Base-by-base conservation (phyloP, 352 stramenopile genomes). In the Phytophthora agathidicida region DNA sequence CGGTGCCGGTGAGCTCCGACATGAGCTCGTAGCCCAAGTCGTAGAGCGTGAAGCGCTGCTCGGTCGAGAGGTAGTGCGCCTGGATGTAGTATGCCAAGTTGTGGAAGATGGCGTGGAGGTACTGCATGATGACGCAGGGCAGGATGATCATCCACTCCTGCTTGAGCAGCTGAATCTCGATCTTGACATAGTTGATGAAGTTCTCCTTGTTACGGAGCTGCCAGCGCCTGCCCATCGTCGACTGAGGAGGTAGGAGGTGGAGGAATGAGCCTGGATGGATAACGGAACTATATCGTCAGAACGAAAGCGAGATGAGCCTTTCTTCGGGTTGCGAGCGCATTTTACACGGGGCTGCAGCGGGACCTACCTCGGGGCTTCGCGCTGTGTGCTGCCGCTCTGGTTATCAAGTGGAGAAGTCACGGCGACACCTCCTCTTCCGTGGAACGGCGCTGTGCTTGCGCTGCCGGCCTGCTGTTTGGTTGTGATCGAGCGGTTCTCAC, bases 11-110 rank as follows among this genome's bases (percentile, higher is more conserved):
- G 9, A 95, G 53, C 60, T 95, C 83, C 4, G 72, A 57, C 70
- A 95, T 84, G 52, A 93, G 68, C 42, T 75, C 54, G 35, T 83
- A 95, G 36, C 86, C 86, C n/a, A 91, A 45, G 50, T 95, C 86
- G 51, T 93, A 71, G 13, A 95, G 75, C 39, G 69, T 72, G 38
- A 86, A 85, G 47, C 86, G 84, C 73, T 95, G 86, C 55, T 80
- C 71, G 2, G 63, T 42, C 19, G 81, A 75, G 7, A 94, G 66
- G 49, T 89, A 76, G 49, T 86, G 44, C 22, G 46, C 79, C 55
- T 95, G 86, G 46, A 95, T 80, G 70, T 82, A 95, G 73, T 95
- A 95, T 32, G 86, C 86, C 36, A 89, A 30, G 71, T 95, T 95
- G 70, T 95, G 86, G 70, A 94, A 93, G 49, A 95, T 65, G 33